Evolutionary conservation across 129 eudicot genomes (phyloP), one percentile per base, ranked within the genome.

Genomic region (Chrysanthemum seticuspe): DNA sequence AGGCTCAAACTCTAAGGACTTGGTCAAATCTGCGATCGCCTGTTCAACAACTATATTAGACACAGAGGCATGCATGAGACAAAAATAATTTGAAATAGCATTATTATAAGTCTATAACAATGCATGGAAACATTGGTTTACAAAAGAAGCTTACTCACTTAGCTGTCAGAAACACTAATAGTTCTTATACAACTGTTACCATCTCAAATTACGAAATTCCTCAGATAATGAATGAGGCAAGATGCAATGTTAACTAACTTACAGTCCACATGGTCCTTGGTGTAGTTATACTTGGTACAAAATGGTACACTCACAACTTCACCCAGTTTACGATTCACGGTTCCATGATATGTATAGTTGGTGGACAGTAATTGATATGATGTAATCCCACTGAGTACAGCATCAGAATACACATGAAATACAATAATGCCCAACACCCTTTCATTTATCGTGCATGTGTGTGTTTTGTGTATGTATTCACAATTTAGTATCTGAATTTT

Each of bases 1-100:
- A 67, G 96, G 96, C 77, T 94, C 99, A 81, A 94, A 90, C 63
- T 94, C 97, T 74, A 94, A 71, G 50, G 97, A 93, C 80, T 88
- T 90, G 40, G 99, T 88, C 94, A 94, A 88, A 85, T 94, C 99
- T 66, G 90, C 74, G 74, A 94, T 90, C 6, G 99, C 99, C 99
- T 94, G 95, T 34, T 45, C 23, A 78, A 66, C n/a, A 83, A 57
- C 76, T 13, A 61, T 45, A 71, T 76, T 56, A 73, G 66, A 75
- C 70, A 76, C 81, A 78, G n/a, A 74, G 68, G 62, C 64, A 51
- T 23, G 19, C 44, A 65, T 21, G 40, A 73, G 31, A 12, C 21
- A 62, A 18, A 71, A 47, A 27, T 61, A 18, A 23, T 1, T 76
- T 48, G 67, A 73, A 65, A 14, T 56, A 65, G 57, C 27, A 67